Evolutionary conservation across 2,329 filamentous ascomycete genomes (phyloP).

Genomic region (Botrytis galanthina): DNA sequence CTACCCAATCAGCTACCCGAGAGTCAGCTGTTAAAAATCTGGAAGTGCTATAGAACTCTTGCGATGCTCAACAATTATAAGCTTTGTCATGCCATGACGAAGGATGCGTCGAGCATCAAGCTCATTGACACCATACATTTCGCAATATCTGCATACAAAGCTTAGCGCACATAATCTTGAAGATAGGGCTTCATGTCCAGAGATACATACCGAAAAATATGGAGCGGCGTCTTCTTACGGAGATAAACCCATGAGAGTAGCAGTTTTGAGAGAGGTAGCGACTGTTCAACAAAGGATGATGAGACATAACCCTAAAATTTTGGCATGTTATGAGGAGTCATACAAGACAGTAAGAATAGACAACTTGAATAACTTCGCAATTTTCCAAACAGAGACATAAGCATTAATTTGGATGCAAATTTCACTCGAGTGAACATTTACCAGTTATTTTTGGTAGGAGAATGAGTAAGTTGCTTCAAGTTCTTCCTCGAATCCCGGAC

Average conservation of each 20-base stretch:
- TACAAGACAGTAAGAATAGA: not conserved
- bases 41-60: too few relatives aligned
- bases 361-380: not conserved
- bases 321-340: not conserved
- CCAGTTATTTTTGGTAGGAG: not conserved
- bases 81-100: too few relatives aligned
- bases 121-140: too few relatives aligned
- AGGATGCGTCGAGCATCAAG: too few relatives aligned
- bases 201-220: too few relatives aligned
- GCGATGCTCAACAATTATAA: too few relatives aligned
- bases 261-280: not conserved
- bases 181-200: not conserved
- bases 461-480: not conserved
- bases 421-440: too few relatives aligned
- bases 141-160: too few relatives aligned
- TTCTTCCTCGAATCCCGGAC: not conserved
- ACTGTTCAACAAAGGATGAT: not conserved
- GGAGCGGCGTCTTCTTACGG: not conserved
- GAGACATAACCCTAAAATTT: not conserved
- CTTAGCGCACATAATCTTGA: too few relatives aligned
- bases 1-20: too few relatives aligned
- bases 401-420: too few relatives aligned
- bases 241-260: rapidly evolving
- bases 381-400: not conserved
- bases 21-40: too few relatives aligned